Conservation (phyloP, 2,329 filamentous ascomycete genomes). For the Calcarisporium arbuscula region DNA sequence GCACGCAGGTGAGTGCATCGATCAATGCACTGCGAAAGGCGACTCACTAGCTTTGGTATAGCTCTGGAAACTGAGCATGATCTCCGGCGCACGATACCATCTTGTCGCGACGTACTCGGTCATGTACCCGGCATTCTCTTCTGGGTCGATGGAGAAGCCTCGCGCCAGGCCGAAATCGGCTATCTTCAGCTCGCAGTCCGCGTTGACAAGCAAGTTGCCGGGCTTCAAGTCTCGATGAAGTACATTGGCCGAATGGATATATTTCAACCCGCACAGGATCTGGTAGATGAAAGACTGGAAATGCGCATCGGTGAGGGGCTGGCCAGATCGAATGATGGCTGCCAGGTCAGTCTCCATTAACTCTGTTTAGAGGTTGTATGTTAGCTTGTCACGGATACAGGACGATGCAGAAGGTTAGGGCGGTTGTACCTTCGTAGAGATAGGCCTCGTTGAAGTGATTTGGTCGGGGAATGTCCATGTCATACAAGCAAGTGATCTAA, state of each 20-base stretch:
- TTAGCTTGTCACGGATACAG: conserved; percentile 10
- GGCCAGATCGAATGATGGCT: conserved; percentile 94
- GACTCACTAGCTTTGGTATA: conserved; percentile 99
- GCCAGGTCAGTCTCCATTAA: conserved; percentile 99
- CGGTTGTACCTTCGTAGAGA: conserved; percentile 76
- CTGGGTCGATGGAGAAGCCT: conserved; percentile 93
- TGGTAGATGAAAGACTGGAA: conserved; percentile 99
- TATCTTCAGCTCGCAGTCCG: conserved; percentile 98
- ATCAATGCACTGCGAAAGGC: too few relatives aligned
- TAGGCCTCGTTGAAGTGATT: conserved; percentile 99
- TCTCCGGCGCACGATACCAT: conserved; percentile 93
- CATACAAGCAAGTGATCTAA: conserved; percentile 96
- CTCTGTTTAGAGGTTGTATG: conserved; percentile 48
- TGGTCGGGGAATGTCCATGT: conserved; percentile 97
- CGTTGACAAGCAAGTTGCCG: conserved; percentile 94
- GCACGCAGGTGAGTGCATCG: too few relatives aligned
- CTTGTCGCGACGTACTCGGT: conserved; percentile 97
- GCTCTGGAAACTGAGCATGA: conserved; percentile 99
- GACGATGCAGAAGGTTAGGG: background rate
- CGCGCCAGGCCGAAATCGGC: conserved; percentile 95
- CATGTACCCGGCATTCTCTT: conserved; percentile 99
- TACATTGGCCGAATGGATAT: conserved; percentile 98
- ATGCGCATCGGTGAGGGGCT: conserved; percentile 94
- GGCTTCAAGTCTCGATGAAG: conserved; percentile 96
- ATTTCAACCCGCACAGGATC: conserved; percentile 97